Evolutionary conservation across 495 filamentous ascomycete genomes (phyloP), one percentile per base, ranked within the genome.

Genomic region (Aspergillus biplanus): DNA sequence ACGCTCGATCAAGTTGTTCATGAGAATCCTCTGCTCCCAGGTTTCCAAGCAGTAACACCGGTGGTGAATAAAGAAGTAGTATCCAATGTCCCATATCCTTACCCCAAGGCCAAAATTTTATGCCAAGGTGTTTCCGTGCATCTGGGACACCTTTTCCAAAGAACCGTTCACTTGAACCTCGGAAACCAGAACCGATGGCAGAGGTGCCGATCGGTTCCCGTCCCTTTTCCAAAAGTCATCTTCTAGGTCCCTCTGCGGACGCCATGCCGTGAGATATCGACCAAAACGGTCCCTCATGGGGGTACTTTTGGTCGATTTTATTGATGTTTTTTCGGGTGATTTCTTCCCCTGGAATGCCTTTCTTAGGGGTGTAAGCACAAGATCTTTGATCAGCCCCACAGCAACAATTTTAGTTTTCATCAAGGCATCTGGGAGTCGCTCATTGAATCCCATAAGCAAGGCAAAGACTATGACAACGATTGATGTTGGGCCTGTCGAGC

Each of bases 381-480:
- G 72, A 2, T 79, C 75, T 52, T 59, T 65, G 35, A 63, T 11
- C 2, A 76, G 50, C 1, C 75, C 74, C 1, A 18, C 35, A 9
- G 65, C n/a, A 7, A 78, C 65, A n/a, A 71, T 73, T 44, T 71
- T 67, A 0, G 64, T 34, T 59, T 69, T 73, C 4, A 59, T 60
- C 6, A 74, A 65, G 35, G 58, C 55, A 46, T 75, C 70, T 47
- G 78, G 76, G 5, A 80, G 66, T 2, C 61, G 72, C 44, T 73
- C 69, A 53, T 74, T 81, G 69, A 82, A 82, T 0, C 77, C 80
- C 33, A 80, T 63, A 8, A 80, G 62, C 15, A 82, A 69, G 15
- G 80, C 75, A 46, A 79, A 54, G n/a, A 70, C 52, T 7, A 83
- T 82, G 6, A 82, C 76, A 11, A 71, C 77, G 52, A 80, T 56